Base-by-base conservation (phyloP, 2,329 filamentous ascomycete genomes). In the Coleophoma eucalyptorum region DNA sequence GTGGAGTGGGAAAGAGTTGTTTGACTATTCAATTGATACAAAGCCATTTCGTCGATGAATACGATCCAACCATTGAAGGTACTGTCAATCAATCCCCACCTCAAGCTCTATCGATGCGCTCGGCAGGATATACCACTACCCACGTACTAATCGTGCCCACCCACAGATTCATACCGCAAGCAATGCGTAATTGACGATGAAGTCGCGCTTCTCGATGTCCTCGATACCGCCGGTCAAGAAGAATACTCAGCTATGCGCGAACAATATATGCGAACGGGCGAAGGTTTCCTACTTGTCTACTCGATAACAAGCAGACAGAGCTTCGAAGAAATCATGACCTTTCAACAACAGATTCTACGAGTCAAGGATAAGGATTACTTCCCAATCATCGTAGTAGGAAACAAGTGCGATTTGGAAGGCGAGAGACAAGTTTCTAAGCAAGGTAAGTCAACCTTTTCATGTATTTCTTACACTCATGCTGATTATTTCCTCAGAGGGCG, bases 301-400 rank as follows among this genome's bases (percentile, higher is more conserved):
- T 96, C 92, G 61, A 99, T 99, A 77, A 97, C 90, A 50, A 97
- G 93, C 67, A 84, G 92, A 67, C 92, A 97, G 74, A 96, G 90
- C 65, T 97, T 97, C 67, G 93, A 99, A 70, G 94, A 99, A 77
- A 97, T 99, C 72, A 88, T 91, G 74, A 96, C 91, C 45, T 97
- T 97, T 75, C 92, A 97, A 74, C 92, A 97, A 79, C 94, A 99
- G 74, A 99, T 99, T 69, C 79, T 99, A 62, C 80, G 94, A 62
- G 94, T 99, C 65, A 99, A 99, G 81, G 94, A 97, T 78, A 97
- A 96, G 83, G 94, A 99, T 75, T 96, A 97, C 72, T 99, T 99
- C 78, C 94, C 94, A 62, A 97, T 99, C 78, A 96, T 97, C 52
- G 89, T 99, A 43, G 94, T 97, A 40, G 94, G 91, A 63, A 99